Evolutionary conservation across 306 rosid genomes (phyloP), one percentile per base, ranked within the genome.

Genomic region (Prinsepia uniflora): DNA sequence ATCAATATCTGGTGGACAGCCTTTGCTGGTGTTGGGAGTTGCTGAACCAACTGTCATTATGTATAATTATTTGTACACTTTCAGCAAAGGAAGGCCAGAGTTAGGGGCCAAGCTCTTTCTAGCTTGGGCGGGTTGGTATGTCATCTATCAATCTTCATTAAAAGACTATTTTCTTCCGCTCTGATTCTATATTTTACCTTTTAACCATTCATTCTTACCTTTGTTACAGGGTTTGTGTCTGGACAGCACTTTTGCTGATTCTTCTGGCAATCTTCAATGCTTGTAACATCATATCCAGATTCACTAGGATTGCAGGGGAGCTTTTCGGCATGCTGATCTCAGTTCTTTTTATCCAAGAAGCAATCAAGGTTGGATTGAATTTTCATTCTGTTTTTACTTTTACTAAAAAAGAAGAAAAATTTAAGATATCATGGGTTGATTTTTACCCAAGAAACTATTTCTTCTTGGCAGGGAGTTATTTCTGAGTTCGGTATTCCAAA

Each of bases 21-120:
- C 98, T 41, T 86, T 93, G 45, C 58, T 90, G 72, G 74, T 93
- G 34, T 45, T 93, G 4, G 98, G 98, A 75, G 98, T 93, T 67
- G 98, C 98, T 71, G 98, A 93, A 56, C 98, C 98, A 12, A 93
- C 98, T 6, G 86, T 88, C 57, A 89, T 93, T 39, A 90, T 90
- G 98, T 93, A 90, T 84, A 90, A 78, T 2, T 93, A 90, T 54
- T 62, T 93, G 82, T 90, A 85, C 90, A 87, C 75, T 68, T 90
- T 90, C 67, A 81, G 90, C 63, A 86, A 86, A 81, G 73, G 80
- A 46, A 85, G 74, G 66, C 79, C 85, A 0, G 83, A 82, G 14
- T 79, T 94, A 72, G 98, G 98, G 46, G 22, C 17, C 30, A 68
- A 77, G 65, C 88, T 90, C 52, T 94, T 76, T 74, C 72, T 94